Evolutionary conservation across 1,139 yeast species (phyloP), one percentile per base, ranked within the genome.

Genomic region (Suhomyces taliae): DNA sequence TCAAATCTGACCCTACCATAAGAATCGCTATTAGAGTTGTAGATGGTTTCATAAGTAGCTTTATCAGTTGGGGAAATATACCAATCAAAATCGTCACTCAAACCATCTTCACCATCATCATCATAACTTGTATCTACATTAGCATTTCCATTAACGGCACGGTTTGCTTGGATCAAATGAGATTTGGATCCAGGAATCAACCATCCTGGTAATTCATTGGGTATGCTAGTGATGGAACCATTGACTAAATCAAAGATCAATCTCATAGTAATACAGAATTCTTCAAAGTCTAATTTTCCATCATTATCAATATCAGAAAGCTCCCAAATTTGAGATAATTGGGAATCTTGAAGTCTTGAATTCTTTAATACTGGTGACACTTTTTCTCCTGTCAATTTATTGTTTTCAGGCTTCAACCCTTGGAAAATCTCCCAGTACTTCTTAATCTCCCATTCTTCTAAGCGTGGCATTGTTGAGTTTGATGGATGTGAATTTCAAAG

Each of bases 401-500:
- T 91, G 51, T 81, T 80, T 29, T 71, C 81, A 0, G 99, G 99
- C 53, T 81, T 81, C 57, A 93, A 79, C 8, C 97, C 96, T 55
- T 87, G 84, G 73, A 93, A 93, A 47, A 93, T 90, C 67, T 93
- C 96, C 98, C 98, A 93, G 74, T 90, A 93, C 70, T 91, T 90
- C 63, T 89, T 87, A 58, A 91, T 90, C 67, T 91, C 98, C 85
- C 95, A 89, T 59, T 90, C 95, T 67, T 90, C 97, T 53, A 90
- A 73, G 56, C 87, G 84, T 37, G 85, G 85, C 79, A 74, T 74
- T 24, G 39, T 8, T 34, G 14, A 34, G 9, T 34, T 53, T 9
- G 8, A 11, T 39, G 14, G 11, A n/a, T 27, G 15, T n/a, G 32
- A 29, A 29, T 29, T 29, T 29, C n/a, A 9, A 11, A 9, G 11